A percentile compares a stretch with the other conserved stretches of the same genome.
phyloP scores from a whole-genome alignment of 495 filamentous ascomycete species.

The Cenococcum geophilum region DNA sequence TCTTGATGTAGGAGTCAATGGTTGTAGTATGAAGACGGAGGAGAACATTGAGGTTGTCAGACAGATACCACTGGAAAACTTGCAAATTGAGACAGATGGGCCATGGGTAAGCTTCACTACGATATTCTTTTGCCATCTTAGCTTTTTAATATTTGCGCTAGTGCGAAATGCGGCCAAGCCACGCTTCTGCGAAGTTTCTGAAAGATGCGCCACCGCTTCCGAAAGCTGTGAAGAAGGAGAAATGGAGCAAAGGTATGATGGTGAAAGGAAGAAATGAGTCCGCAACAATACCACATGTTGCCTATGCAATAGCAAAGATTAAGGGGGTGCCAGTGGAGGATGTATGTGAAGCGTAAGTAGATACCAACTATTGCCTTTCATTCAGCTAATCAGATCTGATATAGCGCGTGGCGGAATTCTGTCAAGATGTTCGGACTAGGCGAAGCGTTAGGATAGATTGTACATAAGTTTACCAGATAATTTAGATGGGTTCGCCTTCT shows the following conservation, averaged over 20 bases:
- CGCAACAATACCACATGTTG: slow-evolving; percentile 75
- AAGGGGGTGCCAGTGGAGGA: slow-evolving; percentile 74
- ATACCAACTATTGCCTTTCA: not conserved
- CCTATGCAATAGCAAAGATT: slow-evolving; percentile 73
- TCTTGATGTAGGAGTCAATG: slow-evolving; percentile 81
- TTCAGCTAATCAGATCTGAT: not conserved
- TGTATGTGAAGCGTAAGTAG: slow-evolving; percentile 69
- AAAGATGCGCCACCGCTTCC: slow-evolving; percentile 38
- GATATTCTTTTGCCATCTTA: not conserved
- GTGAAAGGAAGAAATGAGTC: slow-evolving; percentile 93
- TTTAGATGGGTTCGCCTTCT: too few relatives aligned
- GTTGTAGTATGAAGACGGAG: slow-evolving; percentile 85
- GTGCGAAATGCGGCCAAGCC: slow-evolving; percentile 61
- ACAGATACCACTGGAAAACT: slow-evolving; percentile 60
- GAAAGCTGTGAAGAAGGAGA: slow-evolving; percentile 81
- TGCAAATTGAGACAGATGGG: slow-evolving; percentile 93
- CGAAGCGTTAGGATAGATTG: slow-evolving; percentile 13
- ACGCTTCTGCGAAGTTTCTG: slow-evolving; percentile 56
- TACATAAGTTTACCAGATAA: too few relatives aligned
- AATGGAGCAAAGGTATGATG: slow-evolving; percentile 73
- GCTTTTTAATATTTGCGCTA: not conserved
- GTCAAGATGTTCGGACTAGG: slow-evolving; percentile 31
- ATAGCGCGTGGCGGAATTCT: slow-evolving; percentile 28
- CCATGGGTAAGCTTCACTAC: slow-evolving; percentile 57
- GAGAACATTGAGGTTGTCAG: slow-evolving; percentile 79